Conservation (phyloP, 176 grass and related monocot species). For the Oryza punctata region DNA sequence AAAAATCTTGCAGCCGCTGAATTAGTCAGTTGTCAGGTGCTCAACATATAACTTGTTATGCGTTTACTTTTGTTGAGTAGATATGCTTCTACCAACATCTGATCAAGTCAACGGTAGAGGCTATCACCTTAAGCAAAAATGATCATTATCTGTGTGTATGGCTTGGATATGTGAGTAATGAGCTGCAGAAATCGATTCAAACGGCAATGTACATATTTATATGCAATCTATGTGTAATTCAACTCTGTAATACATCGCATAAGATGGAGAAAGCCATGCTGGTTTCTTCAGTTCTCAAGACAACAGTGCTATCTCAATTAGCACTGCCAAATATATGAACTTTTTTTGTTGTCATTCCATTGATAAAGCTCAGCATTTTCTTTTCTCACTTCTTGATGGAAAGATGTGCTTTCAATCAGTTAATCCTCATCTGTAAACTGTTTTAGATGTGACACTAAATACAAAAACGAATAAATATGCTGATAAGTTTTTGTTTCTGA, state of each 20-base stretch:
- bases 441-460: neutral
- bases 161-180: neutral
- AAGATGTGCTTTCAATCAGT: neutral
- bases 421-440: neutral
- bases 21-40: constrained; percentile 73
- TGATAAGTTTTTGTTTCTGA: neutral
- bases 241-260: constrained; percentile 1
- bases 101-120: neutral
- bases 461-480: neutral
- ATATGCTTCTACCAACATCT: neutral
- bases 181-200: neutral
- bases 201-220: neutral
- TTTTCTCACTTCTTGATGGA: neutral
- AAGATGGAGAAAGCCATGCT: neutral
- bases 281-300: neutral
- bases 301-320: neutral
- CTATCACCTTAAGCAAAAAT: neutral
- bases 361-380: neutral
- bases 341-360: neutral
- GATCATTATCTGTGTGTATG: neutral
- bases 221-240: neutral
- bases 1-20: constrained; percentile 60
- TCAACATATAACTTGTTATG: constrained; percentile 50
- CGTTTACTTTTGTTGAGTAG: neutral
- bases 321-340: neutral